These are phyloP conservation scores for Dryadomyces quercivorus DNA, from an alignment of 2,329 filamentous ascomycete species.

Conservation along the genomic window DNA sequence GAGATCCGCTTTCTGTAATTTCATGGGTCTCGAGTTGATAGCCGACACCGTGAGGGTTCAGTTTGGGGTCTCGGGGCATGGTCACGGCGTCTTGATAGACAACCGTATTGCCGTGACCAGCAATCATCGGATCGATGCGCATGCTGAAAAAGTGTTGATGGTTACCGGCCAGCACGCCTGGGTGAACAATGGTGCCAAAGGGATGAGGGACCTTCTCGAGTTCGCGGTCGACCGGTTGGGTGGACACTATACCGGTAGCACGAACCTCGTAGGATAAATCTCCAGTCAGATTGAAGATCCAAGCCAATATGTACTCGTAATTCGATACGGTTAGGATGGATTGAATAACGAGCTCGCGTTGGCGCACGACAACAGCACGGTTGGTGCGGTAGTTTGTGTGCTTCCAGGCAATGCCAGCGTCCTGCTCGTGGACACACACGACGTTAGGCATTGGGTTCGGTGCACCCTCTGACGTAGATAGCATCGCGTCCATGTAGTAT, in stretches of 20 bases:
- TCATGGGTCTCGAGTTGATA: constrained; percentile 28
- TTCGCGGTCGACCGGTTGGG: constrained; percentile 41
- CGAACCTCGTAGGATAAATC: constrained; percentile 49
- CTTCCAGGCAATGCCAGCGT: constrained; percentile 60
- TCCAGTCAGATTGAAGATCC: constrained; percentile 48
- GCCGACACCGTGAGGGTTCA: constrained; percentile 41
- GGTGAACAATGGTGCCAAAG: constrained; percentile 51
- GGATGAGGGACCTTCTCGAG: constrained; percentile 31
- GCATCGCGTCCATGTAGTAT: constrained; percentile 45
- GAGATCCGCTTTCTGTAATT: constrained; percentile 29
- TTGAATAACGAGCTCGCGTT: constrained; percentile 53
- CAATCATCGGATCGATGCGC: constrained; percentile 50
- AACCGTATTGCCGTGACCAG: constrained; percentile 30
- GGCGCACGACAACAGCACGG: constrained; percentile 46
- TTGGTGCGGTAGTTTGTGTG: constrained; percentile 58
- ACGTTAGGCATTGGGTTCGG: constrained; percentile 37
- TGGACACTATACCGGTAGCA: constrained; percentile 53
- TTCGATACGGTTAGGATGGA: constrained; percentile 58
- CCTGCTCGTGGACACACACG: constrained; percentile 58
- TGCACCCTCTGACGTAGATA: constrained; percentile 38
- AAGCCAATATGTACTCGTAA: constrained; percentile 51
- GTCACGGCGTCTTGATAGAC: constrained; percentile 26
- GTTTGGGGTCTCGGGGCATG: constrained; percentile 25
- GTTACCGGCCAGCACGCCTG: constrained; percentile 54
- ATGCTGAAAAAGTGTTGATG: constrained; percentile 60